Conservation (phyloP, 108 stramenopile species). For the Phaeodactylum tricornutum region DNA sequence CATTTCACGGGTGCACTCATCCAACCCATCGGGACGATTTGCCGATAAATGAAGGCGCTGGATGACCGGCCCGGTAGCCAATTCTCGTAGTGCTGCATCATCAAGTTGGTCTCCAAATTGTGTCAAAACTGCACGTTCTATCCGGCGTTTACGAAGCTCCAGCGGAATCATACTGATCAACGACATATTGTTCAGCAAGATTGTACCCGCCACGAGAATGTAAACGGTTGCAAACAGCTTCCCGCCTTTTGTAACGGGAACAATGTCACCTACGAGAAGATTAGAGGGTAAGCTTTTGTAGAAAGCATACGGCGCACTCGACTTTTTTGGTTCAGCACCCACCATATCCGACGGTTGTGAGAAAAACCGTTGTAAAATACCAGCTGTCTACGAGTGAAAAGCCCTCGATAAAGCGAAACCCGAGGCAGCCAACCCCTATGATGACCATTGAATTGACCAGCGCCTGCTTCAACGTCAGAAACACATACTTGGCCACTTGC, state of each 20-base stretch:
- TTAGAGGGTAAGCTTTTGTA: not conserved
- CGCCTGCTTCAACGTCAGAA: conserved; percentile 69
- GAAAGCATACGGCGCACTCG: too few relatives aligned
- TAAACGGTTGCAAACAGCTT: conserved; percentile 64
- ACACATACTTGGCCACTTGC: conserved; percentile 70
- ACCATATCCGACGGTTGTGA: conserved; percentile 26
- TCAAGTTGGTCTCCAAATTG: conserved; percentile 76
- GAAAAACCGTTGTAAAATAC: conserved; percentile 69
- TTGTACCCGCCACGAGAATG: conserved; percentile 67
- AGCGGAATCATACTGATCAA: conserved; percentile 85
- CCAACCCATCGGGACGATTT: conserved; percentile 52
- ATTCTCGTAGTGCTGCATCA: conserved; percentile 69
- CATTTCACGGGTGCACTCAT: conserved; percentile 86
- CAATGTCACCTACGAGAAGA: conserved; percentile 80
- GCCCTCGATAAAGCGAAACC: conserved; percentile 77
- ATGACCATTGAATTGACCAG: conserved; percentile 69
- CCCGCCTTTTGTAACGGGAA: conserved; percentile 59
- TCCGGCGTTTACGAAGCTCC: conserved; percentile 69
- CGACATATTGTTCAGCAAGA: conserved; percentile 82
- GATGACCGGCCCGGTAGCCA: conserved; percentile 80
- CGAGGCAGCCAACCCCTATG: conserved; percentile 68
- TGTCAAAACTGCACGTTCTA: conserved; percentile 69
- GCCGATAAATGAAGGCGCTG: conserved; percentile 60
- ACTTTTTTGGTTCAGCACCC: too few relatives aligned
- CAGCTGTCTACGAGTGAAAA: conserved; percentile 48